phyloP scores from a whole-genome alignment of 345 rosid species.

The Brassica incana region DNA sequence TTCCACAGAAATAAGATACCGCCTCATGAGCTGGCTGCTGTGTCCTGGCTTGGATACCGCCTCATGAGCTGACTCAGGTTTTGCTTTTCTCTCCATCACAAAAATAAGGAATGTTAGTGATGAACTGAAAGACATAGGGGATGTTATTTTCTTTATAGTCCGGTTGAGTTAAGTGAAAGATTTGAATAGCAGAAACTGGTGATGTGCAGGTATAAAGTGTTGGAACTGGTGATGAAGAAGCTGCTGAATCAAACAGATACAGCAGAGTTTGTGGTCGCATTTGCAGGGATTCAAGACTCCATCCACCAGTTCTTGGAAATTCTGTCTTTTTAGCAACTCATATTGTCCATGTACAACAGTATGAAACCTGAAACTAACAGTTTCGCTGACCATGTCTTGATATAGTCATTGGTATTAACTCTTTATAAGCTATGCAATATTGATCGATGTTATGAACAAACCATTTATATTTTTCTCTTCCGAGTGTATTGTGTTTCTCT shows the following conservation, averaged over 20 bases:
- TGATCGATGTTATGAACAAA: too few relatives aligned
- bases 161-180: too few relatives aligned
- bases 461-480: too few relatives aligned
- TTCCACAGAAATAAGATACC: constrained; percentile 11
- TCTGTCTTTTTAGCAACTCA: constrained; percentile 4
- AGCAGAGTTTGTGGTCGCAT: constrained; percentile 66
- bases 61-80: too few relatives aligned
- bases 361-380: background rate
- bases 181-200: background rate
- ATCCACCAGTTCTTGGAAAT: constrained; percentile 44
- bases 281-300: constrained; percentile 61
- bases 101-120: too few relatives aligned
- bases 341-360: constrained; percentile 2
- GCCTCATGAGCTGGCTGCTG: too few relatives aligned
- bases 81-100: too few relatives aligned
- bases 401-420: background rate
- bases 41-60: too few relatives aligned
- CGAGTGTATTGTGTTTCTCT: too few relatives aligned
- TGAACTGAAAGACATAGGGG: too few relatives aligned
- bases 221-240: constrained; percentile 71
- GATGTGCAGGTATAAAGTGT: constrained; percentile 59
- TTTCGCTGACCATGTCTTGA: background rate
- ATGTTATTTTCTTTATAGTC: too few relatives aligned
- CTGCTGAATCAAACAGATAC: constrained; percentile 62
- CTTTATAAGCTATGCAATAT: too few relatives aligned